Evolutionary conservation across 176 grass and related monocot genomes (phyloP).

Genomic region (Oryza punctata): DNA sequence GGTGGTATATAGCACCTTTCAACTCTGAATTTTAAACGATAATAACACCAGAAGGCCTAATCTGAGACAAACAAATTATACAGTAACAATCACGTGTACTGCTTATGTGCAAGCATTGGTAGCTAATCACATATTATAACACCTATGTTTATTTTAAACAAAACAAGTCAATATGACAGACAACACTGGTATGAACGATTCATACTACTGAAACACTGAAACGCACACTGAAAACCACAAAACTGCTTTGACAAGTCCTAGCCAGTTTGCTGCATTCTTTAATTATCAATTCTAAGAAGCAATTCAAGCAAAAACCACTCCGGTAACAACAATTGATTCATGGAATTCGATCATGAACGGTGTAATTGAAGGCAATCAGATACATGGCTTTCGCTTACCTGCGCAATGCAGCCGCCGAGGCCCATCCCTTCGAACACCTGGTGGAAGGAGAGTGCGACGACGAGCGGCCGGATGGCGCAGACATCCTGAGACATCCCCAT

Average conservation of each 20-base stretch:
- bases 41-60: constrained; percentile 9
- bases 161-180: constrained; percentile 19
- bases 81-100: constrained; percentile 1
- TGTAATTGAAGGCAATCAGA: background rate
- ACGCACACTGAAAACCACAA: background rate
- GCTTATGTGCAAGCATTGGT: constrained; percentile 4
- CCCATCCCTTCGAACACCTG: constrained; percentile 99
- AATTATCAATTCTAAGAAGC: background rate
- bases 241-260: background rate
- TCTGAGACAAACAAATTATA: constrained; percentile 3
- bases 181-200: constrained; percentile 11
- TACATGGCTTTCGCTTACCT: constrained; percentile 44
- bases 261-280: background rate
- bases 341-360: background rate
- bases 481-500: constrained; percentile 93
- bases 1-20: background rate
- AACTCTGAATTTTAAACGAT: constrained; percentile 19
- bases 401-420: constrained; percentile 93
- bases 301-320: background rate
- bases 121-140: constrained; percentile 13
- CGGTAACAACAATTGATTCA: background rate
- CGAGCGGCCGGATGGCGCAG: constrained; percentile 79
- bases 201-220: constrained; percentile 8
- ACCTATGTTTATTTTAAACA: background rate
- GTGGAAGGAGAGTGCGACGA: constrained; percentile 86